Evolutionary conservation across 2,329 filamentous ascomycete species (phyloP), one percentile per base, ranked within the genome.

Genomic region (Pestalotiopsis sp.): DNA sequence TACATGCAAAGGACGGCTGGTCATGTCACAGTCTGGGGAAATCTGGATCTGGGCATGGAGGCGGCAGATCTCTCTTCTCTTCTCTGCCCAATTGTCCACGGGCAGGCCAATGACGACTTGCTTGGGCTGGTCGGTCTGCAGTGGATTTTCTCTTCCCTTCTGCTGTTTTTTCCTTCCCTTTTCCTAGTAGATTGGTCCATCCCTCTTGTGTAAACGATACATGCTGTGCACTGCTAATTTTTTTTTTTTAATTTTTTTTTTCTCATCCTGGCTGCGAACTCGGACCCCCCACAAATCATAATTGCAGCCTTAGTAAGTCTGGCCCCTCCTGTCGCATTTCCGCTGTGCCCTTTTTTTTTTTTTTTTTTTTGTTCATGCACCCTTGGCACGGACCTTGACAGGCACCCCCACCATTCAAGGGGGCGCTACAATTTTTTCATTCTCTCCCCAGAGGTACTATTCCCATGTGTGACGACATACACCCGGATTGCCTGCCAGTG

Each of bases 281-380:
- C 58, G 58, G 58, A 23, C 25, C 23, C 27, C 20, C 58, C 56
- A 23, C 56, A 23, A 36, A 36, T 61, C 20, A n/a, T n/a, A 11
- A 31, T 61, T 27, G 23, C 27, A 61, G 58, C 27, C 58, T 27
- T 61, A 61, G 58, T 61, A 61, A 61, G 23, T 61, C 58, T 36
- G 41, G 41, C 41, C 41, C 41, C 41, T n/a, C 14, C 41, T 45
- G 41, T 13, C 41, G 41, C 41, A 45, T 31, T 31, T 31, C 27
- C 27, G 27, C 27, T 31, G 27, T 31, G 27, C 27, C 27, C 12
- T 41, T 41, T 11, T 45, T 45, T 45, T 45, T 45, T 17, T 17
- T 17, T 17, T 45, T 13, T 45, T 17, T 45, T 14, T 45, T 14
- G 41, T 45, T 13, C 41, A 45, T 45, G 13, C 13, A 45, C 41